A percentile compares a stretch with the other conserved stretches of the same genome.
phyloP scores from a whole-genome alignment of 2,329 filamentous ascomycete species.

The Clarireedia sp. region DNA sequence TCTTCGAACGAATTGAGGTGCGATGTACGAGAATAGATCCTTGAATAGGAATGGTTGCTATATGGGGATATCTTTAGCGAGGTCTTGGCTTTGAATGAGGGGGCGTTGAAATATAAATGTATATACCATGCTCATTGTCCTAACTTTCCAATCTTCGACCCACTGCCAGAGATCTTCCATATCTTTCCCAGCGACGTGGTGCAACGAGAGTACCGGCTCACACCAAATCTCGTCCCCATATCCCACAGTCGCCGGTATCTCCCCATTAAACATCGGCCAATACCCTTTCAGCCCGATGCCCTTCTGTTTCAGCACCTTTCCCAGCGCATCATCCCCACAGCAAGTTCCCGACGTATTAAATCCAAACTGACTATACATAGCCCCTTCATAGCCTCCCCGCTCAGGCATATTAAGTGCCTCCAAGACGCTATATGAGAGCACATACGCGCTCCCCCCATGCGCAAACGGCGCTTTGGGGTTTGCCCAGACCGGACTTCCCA shows the following conservation, averaged over 20 bases:
- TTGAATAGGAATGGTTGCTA: neutral
- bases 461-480: conserved; percentile 7
- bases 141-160: conserved; percentile 11
- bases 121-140: conserved; percentile 9
- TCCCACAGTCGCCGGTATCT: conserved; percentile 7
- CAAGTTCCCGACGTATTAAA: neutral
- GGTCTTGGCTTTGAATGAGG: neutral
- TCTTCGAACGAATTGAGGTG: conserved; percentile 1
- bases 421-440: conserved; percentile 13
- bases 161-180: conserved; percentile 10
- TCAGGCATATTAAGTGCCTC: conserved; percentile 11
- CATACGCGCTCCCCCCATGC: conserved; percentile 13
- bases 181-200: conserved; percentile 11
- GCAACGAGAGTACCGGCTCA: conserved; percentile 14
- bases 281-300: conserved; percentile 10
- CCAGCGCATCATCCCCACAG: conserved; percentile 13
- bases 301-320: conserved; percentile 5
- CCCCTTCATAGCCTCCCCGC: neutral
- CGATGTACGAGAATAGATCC: conserved; percentile 7
- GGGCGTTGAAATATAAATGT: neutral
- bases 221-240: conserved; percentile 15
- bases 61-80: neutral
- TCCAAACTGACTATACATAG: neutral
- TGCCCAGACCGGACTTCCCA: neutral
- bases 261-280: conserved; percentile 16